Evolutionary conservation across 2,329 filamentous ascomycete genomes (phyloP).

Genomic region (Gaeumannomyces sp.): DNA sequence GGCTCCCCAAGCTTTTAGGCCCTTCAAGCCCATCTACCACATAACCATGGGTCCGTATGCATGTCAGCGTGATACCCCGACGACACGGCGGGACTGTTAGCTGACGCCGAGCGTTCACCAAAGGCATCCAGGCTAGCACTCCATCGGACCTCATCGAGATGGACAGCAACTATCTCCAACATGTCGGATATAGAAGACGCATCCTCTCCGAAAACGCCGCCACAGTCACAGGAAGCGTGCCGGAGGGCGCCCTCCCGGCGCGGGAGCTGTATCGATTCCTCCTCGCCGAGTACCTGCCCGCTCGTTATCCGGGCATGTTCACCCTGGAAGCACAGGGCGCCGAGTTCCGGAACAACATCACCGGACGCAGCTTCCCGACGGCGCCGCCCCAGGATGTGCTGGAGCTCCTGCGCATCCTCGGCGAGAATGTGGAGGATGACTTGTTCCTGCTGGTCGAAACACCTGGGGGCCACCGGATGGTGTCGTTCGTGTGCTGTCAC

Average conservation of each 20-base stretch:
- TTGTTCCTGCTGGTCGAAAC: slow-evolving; percentile 43
- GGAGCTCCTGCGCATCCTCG: slow-evolving; percentile 18
- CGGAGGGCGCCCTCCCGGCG: slow-evolving; percentile 34
- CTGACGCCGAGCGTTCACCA: too few species aligned
- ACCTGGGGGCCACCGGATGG: slow-evolving; percentile 33
- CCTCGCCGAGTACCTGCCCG: slow-evolving; percentile 39
- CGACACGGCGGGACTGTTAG: not conserved
- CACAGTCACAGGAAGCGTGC: slow-evolving; percentile 36
- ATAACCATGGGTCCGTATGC: slow-evolving; percentile 46
- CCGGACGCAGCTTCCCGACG: slow-evolving; percentile 24
- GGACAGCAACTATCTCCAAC: slow-evolving; percentile 42
- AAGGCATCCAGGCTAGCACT: slow-evolving; percentile 35
- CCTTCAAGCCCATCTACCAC: slow-evolving; percentile 46
- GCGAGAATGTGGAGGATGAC: slow-evolving; percentile 49
- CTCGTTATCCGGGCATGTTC: slow-evolving; percentile 44
- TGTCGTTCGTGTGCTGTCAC: slow-evolving; percentile 47
- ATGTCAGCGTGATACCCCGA: not conserved
- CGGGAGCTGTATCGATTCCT: slow-evolving; percentile 43
- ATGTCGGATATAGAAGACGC: slow-evolving; percentile 32
- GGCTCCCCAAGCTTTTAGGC: slow-evolving; percentile 34
- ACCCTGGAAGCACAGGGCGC: slow-evolving; percentile 23
- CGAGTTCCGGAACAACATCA: slow-evolving; percentile 36
- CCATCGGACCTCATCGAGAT: slow-evolving; percentile 47
- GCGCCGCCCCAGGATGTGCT: slow-evolving; percentile 22
- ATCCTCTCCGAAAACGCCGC: slow-evolving; percentile 32